Evolutionary conservation across 2,329 filamentous ascomycete species (phyloP).

Genomic region (Penicillium concentricum): DNA sequence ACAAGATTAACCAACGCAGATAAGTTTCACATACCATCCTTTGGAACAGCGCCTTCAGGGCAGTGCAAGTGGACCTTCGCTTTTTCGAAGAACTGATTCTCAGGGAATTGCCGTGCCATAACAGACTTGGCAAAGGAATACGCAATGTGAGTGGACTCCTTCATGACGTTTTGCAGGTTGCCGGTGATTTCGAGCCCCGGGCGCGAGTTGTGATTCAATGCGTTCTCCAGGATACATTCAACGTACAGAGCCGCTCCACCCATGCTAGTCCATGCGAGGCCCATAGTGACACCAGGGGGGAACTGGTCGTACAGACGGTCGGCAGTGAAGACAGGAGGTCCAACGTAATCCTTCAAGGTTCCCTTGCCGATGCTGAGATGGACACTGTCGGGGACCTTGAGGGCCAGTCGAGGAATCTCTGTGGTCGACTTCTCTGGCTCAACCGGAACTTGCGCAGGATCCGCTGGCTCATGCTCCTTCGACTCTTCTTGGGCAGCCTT

Average conservation of each 20-base stretch:
- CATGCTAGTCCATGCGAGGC: constrained; percentile 96
- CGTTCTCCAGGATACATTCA: constrained; percentile 88
- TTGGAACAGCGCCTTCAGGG: constrained; percentile 91
- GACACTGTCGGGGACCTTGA: constrained; percentile 82
- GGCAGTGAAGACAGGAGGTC: constrained; percentile 90
- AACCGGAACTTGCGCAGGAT: constrained; percentile 61
- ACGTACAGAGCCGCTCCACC: constrained; percentile 96
- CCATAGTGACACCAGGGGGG: constrained; percentile 94
- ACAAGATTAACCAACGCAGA: constrained; percentile 2
- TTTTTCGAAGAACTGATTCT: constrained; percentile 95
- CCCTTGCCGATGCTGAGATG: constrained; percentile 84
- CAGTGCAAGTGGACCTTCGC: constrained; percentile 94
- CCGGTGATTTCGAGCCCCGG: constrained; percentile 87
- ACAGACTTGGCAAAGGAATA: constrained; percentile 94
- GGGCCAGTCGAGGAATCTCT: constrained; percentile 67
- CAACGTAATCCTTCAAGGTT: constrained; percentile 94
- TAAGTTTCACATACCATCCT: constrained; percentile 63
- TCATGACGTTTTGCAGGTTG: constrained; percentile 96
- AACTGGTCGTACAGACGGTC: constrained; percentile 93
- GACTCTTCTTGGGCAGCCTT: constrained; percentile 70
- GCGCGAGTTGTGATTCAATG: constrained; percentile 69
- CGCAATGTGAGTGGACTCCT: constrained; percentile 90
- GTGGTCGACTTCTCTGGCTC: constrained; percentile 40
- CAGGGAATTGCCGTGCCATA: constrained; percentile 78
- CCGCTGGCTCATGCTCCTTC: constrained; percentile 58